Conservation (phyloP, 2,329 filamentous ascomycete genomes). For the Volutella citrinella region DNA sequence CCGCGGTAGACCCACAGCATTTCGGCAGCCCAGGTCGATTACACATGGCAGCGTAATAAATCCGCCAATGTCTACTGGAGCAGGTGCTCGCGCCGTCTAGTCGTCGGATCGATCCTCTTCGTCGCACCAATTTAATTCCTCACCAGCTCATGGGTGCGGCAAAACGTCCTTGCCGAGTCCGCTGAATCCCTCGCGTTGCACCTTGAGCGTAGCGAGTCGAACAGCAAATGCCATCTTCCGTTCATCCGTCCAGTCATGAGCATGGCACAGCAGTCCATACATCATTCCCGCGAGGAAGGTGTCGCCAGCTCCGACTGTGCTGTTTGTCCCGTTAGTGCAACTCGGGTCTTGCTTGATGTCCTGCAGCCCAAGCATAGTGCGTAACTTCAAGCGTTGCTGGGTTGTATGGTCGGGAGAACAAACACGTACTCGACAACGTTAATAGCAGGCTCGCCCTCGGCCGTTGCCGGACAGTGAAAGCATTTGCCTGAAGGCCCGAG, state of each 20-base stretch:
- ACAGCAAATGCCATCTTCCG: constrained; percentile 60
- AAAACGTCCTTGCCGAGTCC: too few relatives aligned
- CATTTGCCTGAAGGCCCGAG: constrained; percentile 26
- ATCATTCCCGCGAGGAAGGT: constrained; percentile 73
- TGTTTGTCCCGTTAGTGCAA: constrained; percentile 34
- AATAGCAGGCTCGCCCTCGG: constrained; percentile 33
- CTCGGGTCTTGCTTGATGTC: too few relatives aligned
- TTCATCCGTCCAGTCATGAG: constrained; percentile 45
- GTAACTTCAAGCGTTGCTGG: too few relatives aligned
- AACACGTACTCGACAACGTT: constrained; percentile 58
- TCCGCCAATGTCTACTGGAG: too few relatives aligned
- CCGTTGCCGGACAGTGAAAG: constrained; percentile 39
- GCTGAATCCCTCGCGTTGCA: constrained; percentile 63
- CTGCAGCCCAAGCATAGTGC: too few relatives aligned
- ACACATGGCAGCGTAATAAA: too few relatives aligned
- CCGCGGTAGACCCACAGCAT: too few relatives aligned
- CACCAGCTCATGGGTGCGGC: too few relatives aligned
- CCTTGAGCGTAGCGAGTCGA: constrained; percentile 64
- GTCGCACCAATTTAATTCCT: too few relatives aligned
- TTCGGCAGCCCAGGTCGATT: too few relatives aligned
- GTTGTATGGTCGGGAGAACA: constrained; percentile 1
- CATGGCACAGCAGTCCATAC: constrained; percentile 54
- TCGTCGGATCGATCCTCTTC: too few relatives aligned
- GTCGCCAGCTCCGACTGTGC: constrained; percentile 71
- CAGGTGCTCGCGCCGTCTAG: too few relatives aligned